Conservation (phyloP, 2,329 filamentous ascomycete genomes). For the Biscogniauxia mediterranea region DNA sequence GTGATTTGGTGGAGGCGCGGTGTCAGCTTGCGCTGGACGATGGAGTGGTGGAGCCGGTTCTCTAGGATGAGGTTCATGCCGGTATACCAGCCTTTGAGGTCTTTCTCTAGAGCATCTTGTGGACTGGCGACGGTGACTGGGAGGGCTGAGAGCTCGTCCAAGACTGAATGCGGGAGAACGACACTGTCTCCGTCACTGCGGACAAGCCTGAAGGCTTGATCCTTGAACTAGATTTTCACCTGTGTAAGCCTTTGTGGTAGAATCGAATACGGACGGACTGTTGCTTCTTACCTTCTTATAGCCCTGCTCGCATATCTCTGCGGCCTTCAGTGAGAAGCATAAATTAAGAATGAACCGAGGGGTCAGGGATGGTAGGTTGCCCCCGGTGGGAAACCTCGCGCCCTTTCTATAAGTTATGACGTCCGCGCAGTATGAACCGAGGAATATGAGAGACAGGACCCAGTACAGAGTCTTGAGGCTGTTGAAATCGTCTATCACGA, state of each 20-base stretch:
- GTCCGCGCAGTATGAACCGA: not conserved
- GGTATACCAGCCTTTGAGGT: conserved; percentile 13
- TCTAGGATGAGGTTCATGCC: conserved; percentile 12
- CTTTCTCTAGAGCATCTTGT: conserved; percentile 7
- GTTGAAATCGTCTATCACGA: not conserved
- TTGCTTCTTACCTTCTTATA: not conserved
- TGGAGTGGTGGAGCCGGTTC: conserved; percentile 12
- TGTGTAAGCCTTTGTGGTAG: conserved; percentile 34
- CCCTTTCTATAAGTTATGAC: not conserved
- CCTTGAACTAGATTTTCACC: conserved; percentile 27
- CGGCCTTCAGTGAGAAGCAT: not conserved
- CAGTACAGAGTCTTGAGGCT: not conserved
- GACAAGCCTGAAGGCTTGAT: conserved; percentile 6
- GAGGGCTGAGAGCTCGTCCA: conserved; percentile 10
- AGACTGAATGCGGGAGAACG: conserved; percentile 5
- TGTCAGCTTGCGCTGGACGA: conserved; percentile 18
- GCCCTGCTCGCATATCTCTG: not conserved
- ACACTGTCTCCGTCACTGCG: conserved; percentile 6
- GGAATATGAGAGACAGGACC: not conserved
- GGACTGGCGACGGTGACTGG: conserved; percentile 11
- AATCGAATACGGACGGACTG: conserved; percentile 10
- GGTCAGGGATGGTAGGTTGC: not conserved
- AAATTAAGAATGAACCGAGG: not conserved
- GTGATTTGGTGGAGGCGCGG: conserved; percentile 6
- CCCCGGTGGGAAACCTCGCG: not conserved